A percentile compares a stretch with the other conserved stretches of the same genome.
Conservation (phyloP, 805 yeast species). For the Teunomyces pallodes region DNA sequence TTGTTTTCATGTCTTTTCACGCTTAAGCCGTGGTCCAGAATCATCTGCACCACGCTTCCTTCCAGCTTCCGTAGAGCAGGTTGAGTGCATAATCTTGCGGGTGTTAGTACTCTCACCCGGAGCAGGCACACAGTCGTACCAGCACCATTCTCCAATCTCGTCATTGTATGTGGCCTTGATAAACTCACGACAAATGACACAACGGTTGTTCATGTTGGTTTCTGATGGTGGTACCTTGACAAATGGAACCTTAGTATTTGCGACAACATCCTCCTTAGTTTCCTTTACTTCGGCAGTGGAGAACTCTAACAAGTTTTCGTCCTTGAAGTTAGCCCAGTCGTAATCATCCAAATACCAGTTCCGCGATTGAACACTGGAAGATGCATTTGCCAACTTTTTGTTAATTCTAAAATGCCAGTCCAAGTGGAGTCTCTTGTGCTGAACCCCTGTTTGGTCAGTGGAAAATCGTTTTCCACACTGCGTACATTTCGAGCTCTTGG, state of each 20-base stretch:
- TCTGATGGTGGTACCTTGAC: slow-evolving; percentile 20
- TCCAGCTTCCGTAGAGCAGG: slow-evolving; percentile 38
- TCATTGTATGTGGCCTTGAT: slow-evolving; percentile 44
- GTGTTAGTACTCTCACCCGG: slow-evolving; percentile 35
- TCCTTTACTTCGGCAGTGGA: slow-evolving; percentile 13
- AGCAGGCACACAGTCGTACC: slow-evolving; percentile 38
- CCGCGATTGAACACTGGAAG: slow-evolving; percentile 59
- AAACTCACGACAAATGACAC: slow-evolving; percentile 41
- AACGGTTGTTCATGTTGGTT: slow-evolving; percentile 36
- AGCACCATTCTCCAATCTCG: slow-evolving; percentile 46
- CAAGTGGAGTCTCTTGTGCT: slow-evolving; percentile 61
- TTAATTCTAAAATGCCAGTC: slow-evolving; percentile 97
- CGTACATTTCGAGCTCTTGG: slow-evolving; percentile 76
- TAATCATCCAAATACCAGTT: slow-evolving; percentile 76
- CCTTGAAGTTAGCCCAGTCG: slow-evolving; percentile 74
- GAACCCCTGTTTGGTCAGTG: slow-evolving; percentile 53
- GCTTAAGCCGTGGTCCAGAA: slow-evolving; percentile 17
- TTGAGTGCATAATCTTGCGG: slow-evolving; percentile 39
- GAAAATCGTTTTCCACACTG: slow-evolving; percentile 87
- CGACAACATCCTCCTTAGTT: slow-evolving; percentile 3
- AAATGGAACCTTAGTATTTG: slow-evolving; percentile 7
- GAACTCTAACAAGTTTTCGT: slow-evolving; percentile 49
- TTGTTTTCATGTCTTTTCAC: slow-evolving; percentile 16
- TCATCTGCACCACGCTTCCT: slow-evolving; percentile 33
- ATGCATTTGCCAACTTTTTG: slow-evolving; percentile 51